Evolutionary conservation across 2,329 filamentous ascomycete species (phyloP).

Genomic region (Stromatinia cepivora): DNA sequence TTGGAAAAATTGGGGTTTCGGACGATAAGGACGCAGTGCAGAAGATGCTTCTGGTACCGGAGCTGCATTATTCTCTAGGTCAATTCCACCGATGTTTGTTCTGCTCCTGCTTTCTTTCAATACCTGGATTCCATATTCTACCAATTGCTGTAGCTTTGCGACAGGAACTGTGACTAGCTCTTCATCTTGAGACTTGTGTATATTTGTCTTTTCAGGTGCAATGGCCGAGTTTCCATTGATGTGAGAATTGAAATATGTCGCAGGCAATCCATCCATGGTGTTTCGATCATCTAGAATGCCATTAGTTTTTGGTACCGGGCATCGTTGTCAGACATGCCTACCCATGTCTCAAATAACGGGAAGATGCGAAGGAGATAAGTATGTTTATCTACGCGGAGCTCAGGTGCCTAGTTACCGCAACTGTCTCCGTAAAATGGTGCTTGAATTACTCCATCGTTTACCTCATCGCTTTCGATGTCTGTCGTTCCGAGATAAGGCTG

Average conservation of each 20-base stretch:
- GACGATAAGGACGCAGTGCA: not conserved
- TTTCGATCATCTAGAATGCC: not conserved
- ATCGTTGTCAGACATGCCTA: not conserved
- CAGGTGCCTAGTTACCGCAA: not conserved
- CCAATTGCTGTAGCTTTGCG: conserved; percentile 12
- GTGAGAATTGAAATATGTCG: not conserved
- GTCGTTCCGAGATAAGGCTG: not conserved
- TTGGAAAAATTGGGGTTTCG: not conserved
- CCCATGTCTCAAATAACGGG: not conserved
- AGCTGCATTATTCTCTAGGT: not conserved
- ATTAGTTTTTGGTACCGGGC: not conserved
- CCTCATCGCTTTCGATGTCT: not conserved
- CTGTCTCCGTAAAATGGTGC: not conserved
- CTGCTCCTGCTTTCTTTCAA: conserved; percentile 1
- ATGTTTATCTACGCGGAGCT: not conserved
- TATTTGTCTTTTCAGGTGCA: not conserved
- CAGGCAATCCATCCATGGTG: not conserved
- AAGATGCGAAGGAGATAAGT: not conserved
- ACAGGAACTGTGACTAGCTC: conserved; percentile 13
- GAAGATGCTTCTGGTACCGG: not conserved
- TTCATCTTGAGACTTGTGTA: not conserved
- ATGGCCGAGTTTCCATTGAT: not conserved
- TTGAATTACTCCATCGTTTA: not conserved
- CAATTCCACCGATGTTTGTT: not conserved
- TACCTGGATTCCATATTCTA: conserved; percentile 4